Base-by-base conservation (phyloP, 2,329 filamentous ascomycete species). In the Colletotrichum navitas region DNA sequence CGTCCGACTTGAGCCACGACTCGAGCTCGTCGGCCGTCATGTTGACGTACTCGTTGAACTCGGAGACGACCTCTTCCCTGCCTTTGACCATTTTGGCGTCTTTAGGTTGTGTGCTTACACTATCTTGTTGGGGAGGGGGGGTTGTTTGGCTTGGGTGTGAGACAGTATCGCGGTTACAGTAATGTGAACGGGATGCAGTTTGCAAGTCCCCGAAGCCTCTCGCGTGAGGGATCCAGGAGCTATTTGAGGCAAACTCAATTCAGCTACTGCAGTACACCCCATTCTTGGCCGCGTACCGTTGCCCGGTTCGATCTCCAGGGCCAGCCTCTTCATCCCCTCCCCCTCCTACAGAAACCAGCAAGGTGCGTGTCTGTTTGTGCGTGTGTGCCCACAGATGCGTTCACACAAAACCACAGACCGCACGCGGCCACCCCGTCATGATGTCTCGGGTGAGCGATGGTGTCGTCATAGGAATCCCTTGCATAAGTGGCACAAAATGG, bases 1-100 rank as follows among this genome's bases (percentile, higher is more conserved):
- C 84, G n/a, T 87, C 84, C 8, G 85, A 83, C 73, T 87, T 84
- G 32, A 92, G 85, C 90, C 90, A 92, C 32, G 85, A 82, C 75
- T 89, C 84, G 21, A 92, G 84, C 73, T 92, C 89, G 1, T 83
- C 78, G 1, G 89, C 82, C 14, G 84, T 86, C 90, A 92, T 92
- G 79, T 92, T 92, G 78, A 92, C 89, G 58, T 91, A 80, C 49
- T 88, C 84, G 73, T 92, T 91, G 83, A 91, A 92, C 77, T 92
- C 89, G 61, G 86, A 85, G 73, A 80, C 77, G 49, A 81, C 78
- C 41, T 79, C 76, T 2, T 78, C 75, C 52, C 74, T 66, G 71
- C 74, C 74, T 71, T 79, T 79, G 36, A 54, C 49, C 68, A 76
- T 76, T 16, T 62, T 74, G 45, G 36, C 52, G 39, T 10, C 1